These are phyloP conservation scores for Logfia minima DNA, from an alignment of 129 eudicot species.

Conservation along the genomic window DNA sequence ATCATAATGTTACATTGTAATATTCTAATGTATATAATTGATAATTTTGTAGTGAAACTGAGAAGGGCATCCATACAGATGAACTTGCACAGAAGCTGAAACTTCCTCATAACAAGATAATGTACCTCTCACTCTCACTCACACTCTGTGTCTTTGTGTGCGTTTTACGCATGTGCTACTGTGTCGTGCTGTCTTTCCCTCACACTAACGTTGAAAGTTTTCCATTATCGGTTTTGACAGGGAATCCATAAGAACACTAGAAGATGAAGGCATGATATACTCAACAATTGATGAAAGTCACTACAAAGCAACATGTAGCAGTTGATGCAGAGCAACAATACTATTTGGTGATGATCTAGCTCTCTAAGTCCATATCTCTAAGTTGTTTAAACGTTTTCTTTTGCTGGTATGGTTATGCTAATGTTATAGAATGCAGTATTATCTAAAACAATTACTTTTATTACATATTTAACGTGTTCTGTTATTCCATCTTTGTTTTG, in stretches of 20 bases:
- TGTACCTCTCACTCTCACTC: constrained; percentile 44
- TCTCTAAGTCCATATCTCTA: not conserved
- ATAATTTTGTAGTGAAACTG: constrained; percentile 48
- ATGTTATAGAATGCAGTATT: not conserved
- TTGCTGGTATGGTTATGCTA: constrained; percentile 10
- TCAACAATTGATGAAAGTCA: constrained; percentile 83
- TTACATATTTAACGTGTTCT: not conserved
- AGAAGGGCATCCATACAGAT: constrained; percentile 71
- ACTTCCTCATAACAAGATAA: constrained; percentile 59
- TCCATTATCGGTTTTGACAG: constrained; percentile 32
- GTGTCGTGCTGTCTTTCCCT: not conserved
- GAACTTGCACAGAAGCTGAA: constrained; percentile 66
- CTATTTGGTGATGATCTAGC: constrained; percentile 6
- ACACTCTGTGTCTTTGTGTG: not conserved
- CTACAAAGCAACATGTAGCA: constrained; percentile 68
- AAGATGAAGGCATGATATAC: constrained; percentile 82
- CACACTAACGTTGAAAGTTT: constrained; percentile 6
- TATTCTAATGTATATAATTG: not conserved
- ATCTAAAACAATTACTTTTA: not conserved
- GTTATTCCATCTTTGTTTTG: not conserved
- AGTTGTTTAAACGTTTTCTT: constrained; percentile 13
- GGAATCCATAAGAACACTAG: constrained; percentile 75
- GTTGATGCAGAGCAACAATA: constrained; percentile 27
- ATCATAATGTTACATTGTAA: not conserved
- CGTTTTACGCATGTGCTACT: not conserved